These are phyloP conservation scores for Yamadazyma philogaea DNA, from an alignment of 805 yeast genomes.

Conservation along the genomic window DNA sequence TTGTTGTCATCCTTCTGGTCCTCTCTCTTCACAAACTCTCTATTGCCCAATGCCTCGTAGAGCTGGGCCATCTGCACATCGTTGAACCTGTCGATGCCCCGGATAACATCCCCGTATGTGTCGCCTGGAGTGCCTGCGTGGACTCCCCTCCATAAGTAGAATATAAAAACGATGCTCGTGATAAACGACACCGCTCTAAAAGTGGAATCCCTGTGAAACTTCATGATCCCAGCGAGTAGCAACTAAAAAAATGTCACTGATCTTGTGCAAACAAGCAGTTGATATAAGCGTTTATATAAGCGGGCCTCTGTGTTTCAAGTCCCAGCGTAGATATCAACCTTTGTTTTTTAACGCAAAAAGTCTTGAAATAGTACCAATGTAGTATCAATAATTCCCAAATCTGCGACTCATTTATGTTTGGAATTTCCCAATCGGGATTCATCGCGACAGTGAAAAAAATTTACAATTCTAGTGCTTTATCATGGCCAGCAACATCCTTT, in stretches of 20 bases:
- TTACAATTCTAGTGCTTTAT: conserved; percentile 3
- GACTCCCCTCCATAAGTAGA: background rate
- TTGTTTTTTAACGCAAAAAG: too few species aligned
- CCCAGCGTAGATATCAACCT: too few species aligned
- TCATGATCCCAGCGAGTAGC: background rate
- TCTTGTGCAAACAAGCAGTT: too few species aligned
- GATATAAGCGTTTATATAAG: too few species aligned
- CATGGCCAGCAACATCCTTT: conserved; percentile 59
- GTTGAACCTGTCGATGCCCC: conserved; percentile 2
- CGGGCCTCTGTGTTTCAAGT: too few species aligned
- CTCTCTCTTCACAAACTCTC: background rate
- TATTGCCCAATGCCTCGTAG: background rate
- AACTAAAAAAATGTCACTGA: background rate
- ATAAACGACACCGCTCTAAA: background rate
- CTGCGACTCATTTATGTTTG: conserved; percentile 1
- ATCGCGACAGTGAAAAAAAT: conserved; percentile 1
- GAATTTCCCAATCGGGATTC: background rate
- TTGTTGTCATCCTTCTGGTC: background rate
- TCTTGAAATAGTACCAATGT: background rate
- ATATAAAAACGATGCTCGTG: background rate
- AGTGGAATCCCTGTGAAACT: background rate
- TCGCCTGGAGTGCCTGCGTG: background rate
- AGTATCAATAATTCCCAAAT: background rate
- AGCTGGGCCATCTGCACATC: background rate
- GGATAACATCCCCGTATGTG: background rate